phyloP scores from a whole-genome alignment of 2,329 filamentous ascomycete genomes.

The Paraconiothyrium brasiliense region DNA sequence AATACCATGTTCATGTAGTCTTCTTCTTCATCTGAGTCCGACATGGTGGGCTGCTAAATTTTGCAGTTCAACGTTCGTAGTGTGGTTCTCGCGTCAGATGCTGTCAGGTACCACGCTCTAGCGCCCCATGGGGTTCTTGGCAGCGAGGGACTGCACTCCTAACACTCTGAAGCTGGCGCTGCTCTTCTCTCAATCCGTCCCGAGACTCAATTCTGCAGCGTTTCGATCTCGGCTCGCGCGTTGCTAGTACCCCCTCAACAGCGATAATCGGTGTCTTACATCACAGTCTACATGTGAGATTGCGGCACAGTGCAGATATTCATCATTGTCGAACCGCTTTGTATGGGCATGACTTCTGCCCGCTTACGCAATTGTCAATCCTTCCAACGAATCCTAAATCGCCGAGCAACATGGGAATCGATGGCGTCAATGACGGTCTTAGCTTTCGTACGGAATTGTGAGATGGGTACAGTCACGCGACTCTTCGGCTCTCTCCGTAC shows the following conservation, averaged over 20 bases:
- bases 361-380: not conserved
- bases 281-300: not conserved
- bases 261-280: too few species aligned
- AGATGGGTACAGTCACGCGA: slow-evolving; percentile 2
- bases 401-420: slow-evolving; percentile 3
- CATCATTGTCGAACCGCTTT: not conserved
- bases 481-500: not conserved
- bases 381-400: not conserved
- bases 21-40: slow-evolving; percentile 74
- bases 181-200: not conserved
- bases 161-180: not conserved
- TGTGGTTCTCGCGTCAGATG: not conserved
- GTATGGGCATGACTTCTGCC: not conserved
- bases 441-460: not conserved
- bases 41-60: slow-evolving; percentile 28
- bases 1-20: slow-evolving; percentile 99
- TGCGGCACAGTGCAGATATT: slow-evolving; percentile 10
- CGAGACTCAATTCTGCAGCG: not conserved
- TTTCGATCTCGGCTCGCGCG: too few species aligned
- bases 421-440: not conserved
- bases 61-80: not conserved
- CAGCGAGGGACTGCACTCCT: not conserved
- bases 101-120: slow-evolving; percentile 13
- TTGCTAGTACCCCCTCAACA: too few species aligned
- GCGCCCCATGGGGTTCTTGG: slow-evolving; percentile 4